phyloP scores from a whole-genome alignment of 352 stramenopile species.

The Phytophthora brassicae region DNA sequence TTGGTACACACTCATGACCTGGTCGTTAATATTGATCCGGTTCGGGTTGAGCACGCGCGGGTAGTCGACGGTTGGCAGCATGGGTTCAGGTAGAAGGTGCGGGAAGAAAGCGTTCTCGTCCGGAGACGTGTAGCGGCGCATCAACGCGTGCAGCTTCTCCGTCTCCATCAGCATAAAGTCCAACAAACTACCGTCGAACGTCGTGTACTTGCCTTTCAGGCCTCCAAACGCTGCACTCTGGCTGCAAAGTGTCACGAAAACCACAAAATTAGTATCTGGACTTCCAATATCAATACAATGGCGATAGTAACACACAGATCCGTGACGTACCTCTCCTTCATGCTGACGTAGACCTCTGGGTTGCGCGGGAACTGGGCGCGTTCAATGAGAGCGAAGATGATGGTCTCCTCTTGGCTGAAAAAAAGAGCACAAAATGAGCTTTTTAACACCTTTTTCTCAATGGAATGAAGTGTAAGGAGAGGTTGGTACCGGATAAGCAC shows the following conservation, averaged over 20 bases:
- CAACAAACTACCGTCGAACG: constrained; percentile 82
- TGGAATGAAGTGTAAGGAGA: not conserved
- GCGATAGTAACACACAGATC: not conserved
- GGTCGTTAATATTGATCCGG: constrained; percentile 97
- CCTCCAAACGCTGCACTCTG: constrained; percentile 73
- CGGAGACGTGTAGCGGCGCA: constrained; percentile 97
- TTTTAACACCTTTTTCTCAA: not conserved
- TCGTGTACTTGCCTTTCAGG: constrained; percentile 85
- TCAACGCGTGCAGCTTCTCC: constrained; percentile 92
- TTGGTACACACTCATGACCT: constrained; percentile 97
- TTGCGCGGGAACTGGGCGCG: constrained; percentile 97
- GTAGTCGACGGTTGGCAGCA: constrained; percentile 93
- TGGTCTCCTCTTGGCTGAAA: constrained; percentile 95
- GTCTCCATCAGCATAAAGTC: constrained; percentile 99
- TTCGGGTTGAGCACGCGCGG: constrained; percentile 93
- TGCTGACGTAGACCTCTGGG: constrained; percentile 92
- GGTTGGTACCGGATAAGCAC: constrained; percentile 72
- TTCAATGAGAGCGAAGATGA: constrained; percentile 99
- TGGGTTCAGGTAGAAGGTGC: constrained; percentile 87
- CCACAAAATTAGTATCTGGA: not conserved
- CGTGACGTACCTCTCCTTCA: constrained; percentile 62
- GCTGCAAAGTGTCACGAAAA: constrained; percentile 23
- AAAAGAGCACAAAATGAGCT: not conserved
- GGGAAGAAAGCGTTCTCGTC: constrained; percentile 99
- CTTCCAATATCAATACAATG: no score